Evolutionary conservation across 2,329 filamentous ascomycete genomes (phyloP), one percentile per base, ranked within the genome.

Genomic region (Colletotrichum orbiculare): DNA sequence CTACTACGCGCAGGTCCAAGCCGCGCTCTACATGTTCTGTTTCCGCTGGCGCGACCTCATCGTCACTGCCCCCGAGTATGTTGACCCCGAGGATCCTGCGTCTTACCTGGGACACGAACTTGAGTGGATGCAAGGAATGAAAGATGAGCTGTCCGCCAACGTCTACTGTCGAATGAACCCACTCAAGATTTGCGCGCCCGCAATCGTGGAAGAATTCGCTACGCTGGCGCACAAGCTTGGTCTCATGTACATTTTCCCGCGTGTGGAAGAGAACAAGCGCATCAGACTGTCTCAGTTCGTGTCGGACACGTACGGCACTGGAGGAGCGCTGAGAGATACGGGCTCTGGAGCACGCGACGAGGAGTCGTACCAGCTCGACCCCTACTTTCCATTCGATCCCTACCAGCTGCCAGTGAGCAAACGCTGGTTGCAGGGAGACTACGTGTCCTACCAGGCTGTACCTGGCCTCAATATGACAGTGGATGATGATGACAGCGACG

Each of bases 341-440:
- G 82, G 82, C 7, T 77, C 79, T 54, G 79, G 84, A 54, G 75
- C 79, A 12, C 85, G 89, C 58, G 91, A 92, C 64, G 93, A 97
- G 70, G 89, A 90, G 67, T 91, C 89, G 72, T 90, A 95, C 72
- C 91, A 97, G 76, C 85, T 99, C 2, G 94, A 98, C 71, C 92
- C 94, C 0, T 97, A 97, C 76, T 99, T 98, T 73, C 96, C 96
- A 0, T 99, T 99, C 73, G 96, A 99, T 74, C 96, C 96, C 2
- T 99, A 98, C 76, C 91, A 95, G 72, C 82, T 99, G 54, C 94
- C 94, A 1, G 83, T 89, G 70, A 97, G 94, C 76, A 93, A 92
- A 77, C 86, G 89, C 64, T 98, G 96, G 96, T 80, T 99, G 11
- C 91, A 94, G 67, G 85, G 87, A 17, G 91, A 96, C 73, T 97